Base-by-base conservation (phyloP, 345 rosid species). In the Melastoma malabathricum region DNA sequence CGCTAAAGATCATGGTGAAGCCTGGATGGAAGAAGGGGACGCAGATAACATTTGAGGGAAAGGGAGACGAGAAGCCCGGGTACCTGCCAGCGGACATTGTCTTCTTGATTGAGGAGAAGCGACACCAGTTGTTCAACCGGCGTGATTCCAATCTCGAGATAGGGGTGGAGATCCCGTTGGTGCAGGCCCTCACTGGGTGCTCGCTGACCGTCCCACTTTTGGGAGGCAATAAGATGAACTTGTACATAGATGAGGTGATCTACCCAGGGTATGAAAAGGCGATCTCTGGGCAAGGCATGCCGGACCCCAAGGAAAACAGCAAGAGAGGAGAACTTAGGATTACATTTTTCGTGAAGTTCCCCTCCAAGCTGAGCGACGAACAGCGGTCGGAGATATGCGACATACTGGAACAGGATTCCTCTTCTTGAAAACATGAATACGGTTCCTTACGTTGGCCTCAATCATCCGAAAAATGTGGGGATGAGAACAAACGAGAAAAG, bases 21-120 rank as follows among this genome's bases (percentile, higher is more conserved):
- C 92, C 96, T 16, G 98, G 98, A 64, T 90, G 98, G 98, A 84
- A 47, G 66, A 78, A 71, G 67, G 98, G 98, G 54, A 90, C 92
- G 0, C 80, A 71, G 72, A 81, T 90, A 25, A 78, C 76, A 57
- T 86, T 90, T 16, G 94, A 86, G 57, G 96, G 94, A 29, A 86
- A 76, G 55, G 98, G 94, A 0, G 78, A 80, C n/a, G 82, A 86
- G 63, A 75, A 67, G 63, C 96, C 86, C 0, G 96, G 96, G 0
- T 78, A 80, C 53, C 75, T 73, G 1, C 85, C 87, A 0, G 82
- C 89, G 4, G 94, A 86, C 50, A 64, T 86, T 1, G 60, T 73
- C 3, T 80, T 86, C 48, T 49, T 62, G 27, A 71, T 90, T 15
- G 85, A 77, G 18, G 96, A 90, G 44, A 69, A 66, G 51, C 60